These are phyloP conservation scores for Penstemon newberryi DNA, from an alignment of 257 asterid species.

Conservation along the genomic window DNA sequence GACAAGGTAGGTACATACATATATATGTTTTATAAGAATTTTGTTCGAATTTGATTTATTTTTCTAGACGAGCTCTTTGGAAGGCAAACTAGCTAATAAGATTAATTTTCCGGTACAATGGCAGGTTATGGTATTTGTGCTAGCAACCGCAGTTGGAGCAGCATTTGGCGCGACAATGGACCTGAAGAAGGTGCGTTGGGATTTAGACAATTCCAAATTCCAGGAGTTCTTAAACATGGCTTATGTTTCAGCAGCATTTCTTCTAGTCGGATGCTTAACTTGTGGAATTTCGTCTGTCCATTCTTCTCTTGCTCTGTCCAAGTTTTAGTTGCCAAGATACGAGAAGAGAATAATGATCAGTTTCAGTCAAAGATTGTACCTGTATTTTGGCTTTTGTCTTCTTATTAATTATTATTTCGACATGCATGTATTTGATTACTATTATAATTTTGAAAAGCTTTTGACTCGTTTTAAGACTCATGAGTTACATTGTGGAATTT, in stretches of 20 bases:
- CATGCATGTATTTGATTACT: too few relatives aligned
- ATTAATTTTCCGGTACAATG: too few relatives aligned
- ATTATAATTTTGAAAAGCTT: too few relatives aligned
- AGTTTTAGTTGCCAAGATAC: neutral
- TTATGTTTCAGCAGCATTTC: slow-evolving; percentile 33
- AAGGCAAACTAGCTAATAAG: too few relatives aligned
- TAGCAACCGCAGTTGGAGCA: slow-evolving; percentile 43
- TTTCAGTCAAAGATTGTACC: too few relatives aligned
- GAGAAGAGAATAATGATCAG: too few relatives aligned
- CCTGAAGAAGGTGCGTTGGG: neutral
- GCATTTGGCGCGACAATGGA: slow-evolving; percentile 40
- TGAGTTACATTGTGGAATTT: too few relatives aligned
- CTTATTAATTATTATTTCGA: too few relatives aligned
- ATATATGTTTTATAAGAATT: neutral
- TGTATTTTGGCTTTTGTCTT: too few relatives aligned
- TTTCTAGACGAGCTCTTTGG: neutral
- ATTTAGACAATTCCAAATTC: neutral
- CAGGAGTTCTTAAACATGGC: slow-evolving; percentile 27
- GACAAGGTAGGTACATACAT: slow-evolving; percentile 22
- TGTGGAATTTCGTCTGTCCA: slow-evolving; percentile 29
- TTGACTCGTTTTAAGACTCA: too few relatives aligned
- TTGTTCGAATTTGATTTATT: neutral
- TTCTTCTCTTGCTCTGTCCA: slow-evolving; percentile 30
- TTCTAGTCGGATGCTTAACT: slow-evolving; percentile 28
- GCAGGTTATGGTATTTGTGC: slow-evolving; percentile 17